Percentiles rank a stretch among this genome's conserved stretches.
Evolutionary conservation across 1,139 yeast species (phyloP).

Genomic region (Debaryomycetaceae sp.): DNA sequence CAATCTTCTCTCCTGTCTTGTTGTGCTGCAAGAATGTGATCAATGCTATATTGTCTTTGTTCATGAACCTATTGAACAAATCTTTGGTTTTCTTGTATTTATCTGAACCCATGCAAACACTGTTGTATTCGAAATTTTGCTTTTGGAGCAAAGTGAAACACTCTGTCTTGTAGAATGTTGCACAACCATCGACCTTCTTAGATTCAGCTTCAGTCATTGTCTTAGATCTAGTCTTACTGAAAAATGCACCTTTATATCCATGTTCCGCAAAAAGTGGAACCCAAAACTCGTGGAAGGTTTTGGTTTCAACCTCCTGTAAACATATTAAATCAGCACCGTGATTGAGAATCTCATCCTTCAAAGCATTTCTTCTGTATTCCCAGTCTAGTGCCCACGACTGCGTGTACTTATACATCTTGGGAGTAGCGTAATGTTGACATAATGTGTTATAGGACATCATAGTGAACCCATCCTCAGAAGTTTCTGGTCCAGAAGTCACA

Average conservation of each 20-base stretch:
- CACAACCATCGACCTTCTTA: slow-evolving; percentile 96
- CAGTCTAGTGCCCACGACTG: slow-evolving; percentile 97
- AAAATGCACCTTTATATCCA: slow-evolving; percentile 82
- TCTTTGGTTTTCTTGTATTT: slow-evolving; percentile 92
- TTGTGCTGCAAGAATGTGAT: slow-evolving; percentile 74
- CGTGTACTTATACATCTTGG: slow-evolving; percentile 87
- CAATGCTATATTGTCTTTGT: slow-evolving; percentile 89
- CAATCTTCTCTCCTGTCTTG: slow-evolving; percentile 66
- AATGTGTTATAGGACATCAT: slow-evolving; percentile 84
- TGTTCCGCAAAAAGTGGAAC: slow-evolving; percentile 63
- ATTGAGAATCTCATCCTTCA: slow-evolving; percentile 67
- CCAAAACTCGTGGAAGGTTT: slow-evolving; percentile 85
- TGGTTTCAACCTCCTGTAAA: slow-evolving; percentile 92
- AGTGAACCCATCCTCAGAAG: slow-evolving; percentile 53
- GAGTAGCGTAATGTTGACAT: slow-evolving; percentile 94
- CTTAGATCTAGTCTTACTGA: slow-evolving; percentile 87
- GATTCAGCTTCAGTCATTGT: slow-evolving; percentile 84
- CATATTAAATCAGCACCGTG: slow-evolving; percentile 76
- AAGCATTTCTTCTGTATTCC: slow-evolving; percentile 81
- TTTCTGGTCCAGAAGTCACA: slow-evolving; percentile 29
- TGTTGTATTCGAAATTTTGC: slow-evolving; percentile 78
- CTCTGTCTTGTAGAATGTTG: slow-evolving; percentile 71
- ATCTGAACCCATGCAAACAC: slow-evolving; percentile 83
- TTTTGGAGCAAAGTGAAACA: slow-evolving; percentile 72
- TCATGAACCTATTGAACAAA: slow-evolving; percentile 92